Evolutionary conservation across 768 basidiomycete genomes (phyloP).

Genomic region (Brasilioporus rufonigricans): DNA sequence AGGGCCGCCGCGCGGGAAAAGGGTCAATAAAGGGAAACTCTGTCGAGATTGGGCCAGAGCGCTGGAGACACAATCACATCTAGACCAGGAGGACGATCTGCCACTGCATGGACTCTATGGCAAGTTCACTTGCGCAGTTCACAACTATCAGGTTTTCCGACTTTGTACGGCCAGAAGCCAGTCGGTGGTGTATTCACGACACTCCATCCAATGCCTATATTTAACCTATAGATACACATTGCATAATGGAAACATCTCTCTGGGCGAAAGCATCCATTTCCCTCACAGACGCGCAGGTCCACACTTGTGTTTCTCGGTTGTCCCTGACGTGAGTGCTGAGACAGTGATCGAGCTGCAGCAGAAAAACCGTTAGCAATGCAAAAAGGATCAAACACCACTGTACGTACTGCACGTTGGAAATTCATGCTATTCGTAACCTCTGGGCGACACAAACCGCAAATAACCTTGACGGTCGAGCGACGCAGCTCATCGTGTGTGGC

Average conservation of each 20-base stretch:
- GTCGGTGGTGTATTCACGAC: constrained; percentile 11
- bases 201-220: constrained; percentile 2
- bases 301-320: neutral
- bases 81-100: constrained; percentile 12
- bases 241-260: constrained; percentile 13
- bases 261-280: neutral
- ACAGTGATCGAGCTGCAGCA: constrained; percentile 8
- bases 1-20: constrained; percentile 59
- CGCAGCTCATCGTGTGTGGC: neutral
- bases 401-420: constrained; percentile 9
- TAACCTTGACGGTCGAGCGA: constrained; percentile 4
- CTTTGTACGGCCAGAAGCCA: neutral
- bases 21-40: constrained; percentile 5
- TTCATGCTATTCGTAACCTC: neutral
- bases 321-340: neutral
- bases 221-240: constrained; percentile 15
- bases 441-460: constrained; percentile 6
- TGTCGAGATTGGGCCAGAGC: neutral
- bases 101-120: constrained; percentile 3
- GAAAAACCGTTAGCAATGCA: neutral
- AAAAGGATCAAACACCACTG: neutral
- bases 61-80: constrained; percentile 6
- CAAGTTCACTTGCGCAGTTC: constrained; percentile 9
- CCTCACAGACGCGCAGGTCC: constrained; percentile 4
- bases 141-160: constrained; percentile 13